Percentiles rank a stretch among this genome's conserved stretches.
phyloP scores from a whole-genome alignment of 1,284 basidiomycete genomes.

The Trichosporon asahii region DNA sequence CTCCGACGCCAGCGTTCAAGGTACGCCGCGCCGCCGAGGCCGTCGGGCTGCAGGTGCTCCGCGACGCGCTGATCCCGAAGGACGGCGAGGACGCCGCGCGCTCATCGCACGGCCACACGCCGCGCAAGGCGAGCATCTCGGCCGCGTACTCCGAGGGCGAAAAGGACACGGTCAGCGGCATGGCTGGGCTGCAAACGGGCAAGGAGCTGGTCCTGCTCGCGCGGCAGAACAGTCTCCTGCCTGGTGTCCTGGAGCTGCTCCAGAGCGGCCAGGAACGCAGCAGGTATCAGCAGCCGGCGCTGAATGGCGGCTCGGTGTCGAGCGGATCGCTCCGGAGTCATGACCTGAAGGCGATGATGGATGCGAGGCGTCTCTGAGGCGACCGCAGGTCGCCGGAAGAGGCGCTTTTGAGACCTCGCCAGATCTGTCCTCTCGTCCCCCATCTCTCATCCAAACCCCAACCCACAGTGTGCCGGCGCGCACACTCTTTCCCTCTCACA shows the following conservation, averaged over 20 bases:
- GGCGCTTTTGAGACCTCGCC: too few species aligned
- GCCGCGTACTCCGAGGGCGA: conserved; percentile 30
- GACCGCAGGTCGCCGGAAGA: too few species aligned
- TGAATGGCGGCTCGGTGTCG: background rate
- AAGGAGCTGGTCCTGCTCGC: conserved; percentile 51
- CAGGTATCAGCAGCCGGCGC: background rate
- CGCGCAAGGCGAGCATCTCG: conserved; percentile 21
- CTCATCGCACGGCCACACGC: conserved; percentile 8
- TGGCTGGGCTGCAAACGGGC: conserved; percentile 36
- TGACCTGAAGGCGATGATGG: conserved; percentile 18
- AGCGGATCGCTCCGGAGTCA: conserved; percentile 2
- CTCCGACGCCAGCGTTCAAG: conserved; percentile 15
- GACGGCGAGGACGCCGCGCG: background rate
- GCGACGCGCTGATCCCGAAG: conserved; percentile 67
- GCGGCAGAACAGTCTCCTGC: conserved; percentile 49
- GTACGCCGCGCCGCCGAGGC: conserved; percentile 62
- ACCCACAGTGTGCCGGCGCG: background rate
- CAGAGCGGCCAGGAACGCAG: conserved; percentile 20
- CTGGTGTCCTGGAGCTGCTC: conserved; percentile 45
- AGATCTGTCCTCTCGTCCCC: too few species aligned
- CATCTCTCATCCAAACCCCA: background rate
- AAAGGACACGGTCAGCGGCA: conserved; percentile 7
- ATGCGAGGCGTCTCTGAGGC: conserved; percentile 13
- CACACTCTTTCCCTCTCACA: background rate
- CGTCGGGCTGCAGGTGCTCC: conserved; percentile 73